Conservation (phyloP, 208 protist species). For the Wallacemonas collosoma region DNA sequence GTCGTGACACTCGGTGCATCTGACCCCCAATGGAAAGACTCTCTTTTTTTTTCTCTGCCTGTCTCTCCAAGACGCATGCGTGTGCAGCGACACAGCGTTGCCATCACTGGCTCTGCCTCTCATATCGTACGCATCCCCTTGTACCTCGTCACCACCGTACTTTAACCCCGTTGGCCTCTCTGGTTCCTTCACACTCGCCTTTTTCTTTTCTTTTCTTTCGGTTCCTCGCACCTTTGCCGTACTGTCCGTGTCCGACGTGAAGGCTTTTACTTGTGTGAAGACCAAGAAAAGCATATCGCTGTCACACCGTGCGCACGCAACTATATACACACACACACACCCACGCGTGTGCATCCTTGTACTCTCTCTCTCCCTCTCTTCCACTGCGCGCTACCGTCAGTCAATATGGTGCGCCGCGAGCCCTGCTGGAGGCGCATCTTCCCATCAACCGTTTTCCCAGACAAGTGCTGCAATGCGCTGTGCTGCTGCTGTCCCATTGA, state of each 20-base stretch:
- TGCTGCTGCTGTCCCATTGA: constrained; percentile 34
- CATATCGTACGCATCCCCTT: neutral
- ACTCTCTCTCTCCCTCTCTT: neutral
- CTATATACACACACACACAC: constrained; percentile 1
- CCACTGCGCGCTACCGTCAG: neutral
- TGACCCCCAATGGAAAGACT: no score
- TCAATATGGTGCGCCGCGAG: constrained; percentile 23
- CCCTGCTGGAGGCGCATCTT: constrained; percentile 31
- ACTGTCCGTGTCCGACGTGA: neutral
- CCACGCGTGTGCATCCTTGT: neutral
- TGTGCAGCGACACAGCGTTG: no score
- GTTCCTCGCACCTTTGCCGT: neutral
- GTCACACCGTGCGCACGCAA: no score
- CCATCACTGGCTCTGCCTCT: no score
- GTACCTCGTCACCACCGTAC: neutral
- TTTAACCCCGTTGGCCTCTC: neutral
- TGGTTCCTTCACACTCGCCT: neutral
- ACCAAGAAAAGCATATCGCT: neutral
- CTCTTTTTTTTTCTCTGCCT: no score
- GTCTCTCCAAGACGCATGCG: no score
- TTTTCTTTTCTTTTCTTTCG: constrained; percentile 8
- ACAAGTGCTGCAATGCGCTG: constrained; percentile 44
- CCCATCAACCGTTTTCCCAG: constrained; percentile 27
- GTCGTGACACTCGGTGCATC: no score
- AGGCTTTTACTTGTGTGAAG: neutral